Conservation (phyloP, 228 moss, liverwort and hornwort genomes). For the Sphagnum fallax region DNA sequence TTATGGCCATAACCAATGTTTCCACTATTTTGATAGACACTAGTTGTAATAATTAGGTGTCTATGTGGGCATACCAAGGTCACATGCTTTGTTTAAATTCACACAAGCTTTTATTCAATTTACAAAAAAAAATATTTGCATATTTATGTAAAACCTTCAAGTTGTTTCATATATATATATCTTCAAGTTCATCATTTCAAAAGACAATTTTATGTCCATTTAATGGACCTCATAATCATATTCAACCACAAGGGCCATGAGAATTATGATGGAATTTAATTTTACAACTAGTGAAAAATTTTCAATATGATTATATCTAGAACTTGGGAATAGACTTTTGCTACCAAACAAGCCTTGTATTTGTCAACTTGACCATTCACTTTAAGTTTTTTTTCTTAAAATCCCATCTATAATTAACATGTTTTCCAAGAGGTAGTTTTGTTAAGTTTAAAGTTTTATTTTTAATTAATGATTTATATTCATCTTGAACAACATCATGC, state of each 20-base stretch:
- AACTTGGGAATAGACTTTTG: background rate
- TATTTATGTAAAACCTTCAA: background rate
- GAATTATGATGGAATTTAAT: background rate
- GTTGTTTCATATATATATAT: background rate
- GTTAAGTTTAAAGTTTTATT: background rate
- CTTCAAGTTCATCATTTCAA: background rate
- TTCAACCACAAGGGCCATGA: background rate
- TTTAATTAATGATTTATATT: background rate
- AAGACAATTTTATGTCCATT: background rate
- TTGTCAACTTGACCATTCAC: background rate
- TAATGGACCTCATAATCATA: background rate
- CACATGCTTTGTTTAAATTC: no score
- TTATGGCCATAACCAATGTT: no score
- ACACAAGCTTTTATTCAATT: no score
- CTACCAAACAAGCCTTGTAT: background rate
- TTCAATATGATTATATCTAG: background rate
- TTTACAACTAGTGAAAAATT: background rate
- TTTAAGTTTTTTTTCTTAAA: no score
- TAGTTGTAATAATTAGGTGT: no score
- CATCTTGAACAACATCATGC: background rate
- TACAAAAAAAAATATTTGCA: background rate
- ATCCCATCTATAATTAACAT: background rate
- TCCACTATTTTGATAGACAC: no score
- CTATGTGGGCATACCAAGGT: no score
- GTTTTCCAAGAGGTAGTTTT: background rate